These are phyloP conservation scores for Boletellus sp. DNA, from an alignment of 768 basidiomycete species.

Conservation along the genomic window DNA sequence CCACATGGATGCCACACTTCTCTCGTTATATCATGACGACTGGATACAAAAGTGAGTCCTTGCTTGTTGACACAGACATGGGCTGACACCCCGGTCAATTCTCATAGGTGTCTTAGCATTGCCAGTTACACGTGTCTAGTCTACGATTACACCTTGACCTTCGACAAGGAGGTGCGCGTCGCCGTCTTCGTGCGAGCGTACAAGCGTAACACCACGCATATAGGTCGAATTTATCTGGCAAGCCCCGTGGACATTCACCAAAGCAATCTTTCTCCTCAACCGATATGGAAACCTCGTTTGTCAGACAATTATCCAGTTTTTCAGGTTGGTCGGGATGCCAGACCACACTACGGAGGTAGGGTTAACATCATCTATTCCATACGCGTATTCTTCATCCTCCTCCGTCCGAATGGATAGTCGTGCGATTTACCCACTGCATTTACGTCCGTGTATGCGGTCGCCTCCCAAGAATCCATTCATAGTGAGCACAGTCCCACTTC, in stretches of 20 bases:
- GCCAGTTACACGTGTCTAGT: no score
- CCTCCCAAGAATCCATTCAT: conserved; percentile 13
- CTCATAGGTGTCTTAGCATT: no score
- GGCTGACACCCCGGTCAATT: no score
- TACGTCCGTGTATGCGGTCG: neutral
- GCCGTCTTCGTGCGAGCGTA: neutral
- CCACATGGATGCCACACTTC: no score
- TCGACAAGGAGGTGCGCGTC: conserved; percentile 13
- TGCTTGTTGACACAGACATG: no score
- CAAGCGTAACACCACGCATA: neutral
- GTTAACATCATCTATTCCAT: neutral
- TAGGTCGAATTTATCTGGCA: conserved; percentile 18
- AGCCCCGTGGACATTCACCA: conserved; percentile 10
- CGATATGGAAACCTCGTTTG: conserved; percentile 17
- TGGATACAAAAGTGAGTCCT: no score
- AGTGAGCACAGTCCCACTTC: conserved; percentile 2
- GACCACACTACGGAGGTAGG: conserved; percentile 3
- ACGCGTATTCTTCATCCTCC: no score
- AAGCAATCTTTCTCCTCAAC: conserved; percentile 11
- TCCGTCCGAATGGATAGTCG: neutral
- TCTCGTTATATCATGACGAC: no score
- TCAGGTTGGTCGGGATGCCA: conserved; percentile 4
- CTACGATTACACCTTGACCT: conserved; percentile 1
- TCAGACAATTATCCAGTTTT: conserved; percentile 8
- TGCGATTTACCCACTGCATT: conserved; percentile 1